These are phyloP conservation scores for Dioszegia aurantiaca DNA, from an alignment of 768 basidiomycete genomes.

Conservation along the genomic window DNA sequence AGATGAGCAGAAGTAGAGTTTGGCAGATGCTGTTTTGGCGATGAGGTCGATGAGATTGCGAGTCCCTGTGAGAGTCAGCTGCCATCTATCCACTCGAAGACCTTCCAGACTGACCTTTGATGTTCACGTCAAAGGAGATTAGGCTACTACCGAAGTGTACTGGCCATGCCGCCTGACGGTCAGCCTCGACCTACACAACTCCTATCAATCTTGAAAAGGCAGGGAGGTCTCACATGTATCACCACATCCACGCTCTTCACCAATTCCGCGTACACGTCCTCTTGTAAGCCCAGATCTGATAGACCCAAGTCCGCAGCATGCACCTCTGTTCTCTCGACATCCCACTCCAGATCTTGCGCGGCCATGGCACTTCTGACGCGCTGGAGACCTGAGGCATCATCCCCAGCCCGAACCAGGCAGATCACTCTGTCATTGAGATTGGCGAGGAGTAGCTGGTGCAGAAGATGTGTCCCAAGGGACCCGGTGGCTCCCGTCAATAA, in stretches of 20 bases:
- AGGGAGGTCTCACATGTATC: conserved; percentile 38
- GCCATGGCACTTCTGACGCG: conserved; percentile 20
- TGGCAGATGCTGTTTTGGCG: conserved; percentile 18
- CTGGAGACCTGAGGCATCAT: conserved; percentile 22
- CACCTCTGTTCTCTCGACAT: conserved; percentile 9
- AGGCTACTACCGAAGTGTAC: conserved; percentile 47
- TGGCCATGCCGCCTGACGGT: conserved; percentile 49
- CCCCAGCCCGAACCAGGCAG: conserved; percentile 45
- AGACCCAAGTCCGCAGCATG: conserved; percentile 25
- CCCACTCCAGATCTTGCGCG: conserved; percentile 1
- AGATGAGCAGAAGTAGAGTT: conserved; percentile 49
- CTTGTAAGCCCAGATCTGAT: not conserved
- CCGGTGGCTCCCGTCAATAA: conserved; percentile 51
- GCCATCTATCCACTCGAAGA: no score
- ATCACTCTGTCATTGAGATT: conserved; percentile 24
- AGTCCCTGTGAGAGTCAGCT: conserved; percentile 22
- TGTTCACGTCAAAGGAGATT: conserved; percentile 44
- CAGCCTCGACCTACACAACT: conserved; percentile 12
- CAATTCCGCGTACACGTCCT: conserved; percentile 18
- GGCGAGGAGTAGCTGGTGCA: conserved; percentile 21
- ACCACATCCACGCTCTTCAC: conserved; percentile 23
- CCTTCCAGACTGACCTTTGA: conserved; percentile 32
- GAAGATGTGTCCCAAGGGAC: conserved; percentile 43
- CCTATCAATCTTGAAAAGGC: no score
- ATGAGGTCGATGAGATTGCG: conserved; percentile 31